Evolutionary conservation across 2,329 filamentous ascomycete species (phyloP).

Genomic region (Ceratocystis papillata): DNA sequence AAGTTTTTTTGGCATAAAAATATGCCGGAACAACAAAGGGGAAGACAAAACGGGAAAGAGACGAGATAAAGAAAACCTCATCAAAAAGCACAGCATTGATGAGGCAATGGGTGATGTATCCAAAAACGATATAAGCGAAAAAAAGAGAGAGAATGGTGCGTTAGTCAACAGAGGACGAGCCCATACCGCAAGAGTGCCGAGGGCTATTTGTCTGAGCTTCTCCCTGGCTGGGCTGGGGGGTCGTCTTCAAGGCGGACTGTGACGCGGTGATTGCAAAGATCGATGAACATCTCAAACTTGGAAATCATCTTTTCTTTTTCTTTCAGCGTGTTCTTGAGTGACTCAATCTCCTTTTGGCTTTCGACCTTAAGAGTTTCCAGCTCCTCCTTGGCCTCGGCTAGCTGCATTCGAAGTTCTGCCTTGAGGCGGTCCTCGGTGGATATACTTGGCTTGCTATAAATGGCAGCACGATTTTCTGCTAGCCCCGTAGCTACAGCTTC

Average conservation of each 20-base stretch:
- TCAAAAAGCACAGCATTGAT: neutral
- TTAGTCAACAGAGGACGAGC: neutral
- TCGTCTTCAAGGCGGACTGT: slow-evolving; percentile 43
- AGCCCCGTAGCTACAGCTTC: slow-evolving; percentile 49
- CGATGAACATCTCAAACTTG: slow-evolving; percentile 59
- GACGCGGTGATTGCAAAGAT: slow-evolving; percentile 56
- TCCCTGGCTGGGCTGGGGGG: slow-evolving; percentile 26
- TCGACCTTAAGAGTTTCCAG: slow-evolving; percentile 46
- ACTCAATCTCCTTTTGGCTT: slow-evolving; percentile 47
- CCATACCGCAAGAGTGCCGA: neutral
- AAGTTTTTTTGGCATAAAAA: neutral
- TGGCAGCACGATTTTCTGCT: slow-evolving; percentile 51
- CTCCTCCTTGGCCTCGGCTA: slow-evolving; percentile 48
- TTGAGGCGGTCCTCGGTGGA: slow-evolving; percentile 54
- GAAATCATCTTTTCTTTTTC: slow-evolving; percentile 53
- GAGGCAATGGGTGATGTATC: neutral
- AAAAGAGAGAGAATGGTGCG: neutral
- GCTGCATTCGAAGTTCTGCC: slow-evolving; percentile 49
- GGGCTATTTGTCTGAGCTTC: slow-evolving; percentile 21
- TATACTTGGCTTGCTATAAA: slow-evolving; percentile 55
- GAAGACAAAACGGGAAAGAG: neutral
- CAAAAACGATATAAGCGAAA: neutral
- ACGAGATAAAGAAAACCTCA: neutral
- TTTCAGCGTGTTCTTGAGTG: slow-evolving; percentile 47
- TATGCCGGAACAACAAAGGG: neutral